Conservation (phyloP, 352 stramenopile genomes). For the Phytopythium boreale region DNA sequence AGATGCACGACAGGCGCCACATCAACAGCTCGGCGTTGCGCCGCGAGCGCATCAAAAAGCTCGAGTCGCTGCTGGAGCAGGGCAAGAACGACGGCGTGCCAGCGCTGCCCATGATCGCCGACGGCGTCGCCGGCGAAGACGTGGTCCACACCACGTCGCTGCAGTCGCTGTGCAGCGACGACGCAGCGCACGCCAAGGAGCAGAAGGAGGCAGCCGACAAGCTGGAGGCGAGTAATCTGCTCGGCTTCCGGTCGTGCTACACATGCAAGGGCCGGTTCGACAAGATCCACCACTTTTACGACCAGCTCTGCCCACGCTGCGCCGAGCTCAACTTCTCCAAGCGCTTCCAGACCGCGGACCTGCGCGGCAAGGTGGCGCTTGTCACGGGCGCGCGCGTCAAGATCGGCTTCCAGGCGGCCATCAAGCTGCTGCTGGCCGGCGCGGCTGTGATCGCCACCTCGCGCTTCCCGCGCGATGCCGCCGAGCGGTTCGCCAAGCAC, state of each 20-base stretch:
- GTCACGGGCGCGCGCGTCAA: constrained; percentile 96
- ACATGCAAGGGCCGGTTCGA: constrained; percentile 94
- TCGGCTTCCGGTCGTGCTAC: constrained; percentile 94
- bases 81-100: constrained; percentile 43
- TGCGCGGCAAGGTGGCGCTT: constrained; percentile 89
- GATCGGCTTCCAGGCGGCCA: constrained; percentile 94
- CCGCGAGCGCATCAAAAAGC: constrained; percentile 88
- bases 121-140: constrained; percentile 83
- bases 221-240: constrained; percentile 56
- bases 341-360: constrained; percentile 88
- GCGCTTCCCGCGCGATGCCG: constrained; percentile 93
- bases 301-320: constrained; percentile 94
- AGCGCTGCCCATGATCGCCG: constrained; percentile 86
- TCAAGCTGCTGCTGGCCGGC: constrained; percentile 94
- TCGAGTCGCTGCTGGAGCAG: constrained; percentile 88
- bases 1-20: constrained; percentile 92
- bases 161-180: constrained; percentile 60
- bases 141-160: constrained; percentile 55
- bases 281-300: constrained; percentile 95
- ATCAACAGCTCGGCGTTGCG: constrained; percentile 91
- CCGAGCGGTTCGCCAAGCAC: constrained; percentile 88
- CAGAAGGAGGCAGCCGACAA: constrained; percentile 46
- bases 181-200: constrained; percentile 42
- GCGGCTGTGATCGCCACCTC: constrained; percentile 94
- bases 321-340: constrained; percentile 95